Conservation (phyloP, 805 yeast species). For the Nematodospora valgi region DNA sequence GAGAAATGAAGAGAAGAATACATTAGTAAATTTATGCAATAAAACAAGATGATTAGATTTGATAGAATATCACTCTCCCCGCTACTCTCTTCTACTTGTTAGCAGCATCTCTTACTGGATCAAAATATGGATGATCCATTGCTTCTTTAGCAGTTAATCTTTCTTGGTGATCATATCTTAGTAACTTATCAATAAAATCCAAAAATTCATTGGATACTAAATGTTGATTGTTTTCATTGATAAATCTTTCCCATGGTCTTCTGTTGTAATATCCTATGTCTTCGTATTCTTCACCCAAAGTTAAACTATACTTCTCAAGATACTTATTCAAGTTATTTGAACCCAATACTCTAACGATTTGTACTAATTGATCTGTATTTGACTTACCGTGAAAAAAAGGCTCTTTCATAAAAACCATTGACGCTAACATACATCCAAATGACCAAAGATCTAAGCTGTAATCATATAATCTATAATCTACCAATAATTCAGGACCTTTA, state of each 20-base stretch:
- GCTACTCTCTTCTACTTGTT: too few species aligned
- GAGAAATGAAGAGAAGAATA: too few species aligned
- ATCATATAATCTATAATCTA: conserved; percentile 83
- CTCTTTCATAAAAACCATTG: conserved; percentile 84
- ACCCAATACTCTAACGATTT: conserved; percentile 84
- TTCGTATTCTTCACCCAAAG: conserved; percentile 71
- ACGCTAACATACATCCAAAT: conserved; percentile 88
- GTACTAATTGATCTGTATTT: conserved; percentile 86
- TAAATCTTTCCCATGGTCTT: conserved; percentile 80
- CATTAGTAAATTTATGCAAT: too few species aligned
- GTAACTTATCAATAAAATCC: conserved; percentile 74
- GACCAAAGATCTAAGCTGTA: conserved; percentile 93
- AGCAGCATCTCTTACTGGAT: conserved; percentile 22
- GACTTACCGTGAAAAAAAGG: conserved; percentile 92
- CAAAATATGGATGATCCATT: conserved; percentile 60
- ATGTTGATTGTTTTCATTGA: conserved; percentile 66
- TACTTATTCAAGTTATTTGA: conserved; percentile 73
- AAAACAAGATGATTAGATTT: too few species aligned
- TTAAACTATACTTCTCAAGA: conserved; percentile 65
- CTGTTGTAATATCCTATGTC: conserved; percentile 69
- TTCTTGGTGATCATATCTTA: conserved; percentile 84
- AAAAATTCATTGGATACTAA: conserved; percentile 65
- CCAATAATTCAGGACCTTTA: conserved; percentile 89
- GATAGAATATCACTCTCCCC: too few species aligned
- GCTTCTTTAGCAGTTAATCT: conserved; percentile 88